Evolutionary conservation across 352 stramenopile species (phyloP).

Genomic region (Thraustotheca clavata): DNA sequence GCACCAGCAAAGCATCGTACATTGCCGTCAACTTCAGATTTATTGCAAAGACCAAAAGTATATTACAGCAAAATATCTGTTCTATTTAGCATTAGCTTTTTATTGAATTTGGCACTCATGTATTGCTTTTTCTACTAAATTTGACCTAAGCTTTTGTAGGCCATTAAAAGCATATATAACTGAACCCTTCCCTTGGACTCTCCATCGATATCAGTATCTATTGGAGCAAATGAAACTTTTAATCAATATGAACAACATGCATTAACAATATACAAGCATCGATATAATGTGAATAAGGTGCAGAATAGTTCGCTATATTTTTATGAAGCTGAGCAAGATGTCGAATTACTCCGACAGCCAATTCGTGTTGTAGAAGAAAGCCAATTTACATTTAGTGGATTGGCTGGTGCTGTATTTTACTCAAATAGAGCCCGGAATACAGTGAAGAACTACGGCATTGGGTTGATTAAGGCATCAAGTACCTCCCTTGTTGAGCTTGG

Average conservation of each 20-base stretch:
- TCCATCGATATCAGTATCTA: neutral
- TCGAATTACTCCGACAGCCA: neutral
- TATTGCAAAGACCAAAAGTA: too few species aligned
- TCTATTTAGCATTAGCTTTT: neutral
- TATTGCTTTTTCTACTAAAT: neutral
- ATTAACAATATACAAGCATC: neutral
- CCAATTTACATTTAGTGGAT: neutral
- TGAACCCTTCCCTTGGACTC: neutral
- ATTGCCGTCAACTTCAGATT: too few species aligned
- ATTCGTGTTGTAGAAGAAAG: neutral
- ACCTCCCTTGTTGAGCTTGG: neutral
- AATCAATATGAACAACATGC: neutral
- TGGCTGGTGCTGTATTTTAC: neutral
- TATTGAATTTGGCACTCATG: neutral
- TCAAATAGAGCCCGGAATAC: neutral
- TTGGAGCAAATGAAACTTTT: neutral
- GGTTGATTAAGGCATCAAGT: neutral
- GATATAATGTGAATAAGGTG: neutral
- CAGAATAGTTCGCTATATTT: neutral
- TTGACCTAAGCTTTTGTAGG: neutral
- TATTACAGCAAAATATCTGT: neutral
- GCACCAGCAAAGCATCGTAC: too few species aligned
- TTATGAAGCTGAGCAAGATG: neutral
- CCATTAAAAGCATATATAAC: neutral
- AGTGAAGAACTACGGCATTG: neutral